Base-by-base conservation (phyloP, 139 green algal genomes). In the Asterochloris sp. region DNA sequence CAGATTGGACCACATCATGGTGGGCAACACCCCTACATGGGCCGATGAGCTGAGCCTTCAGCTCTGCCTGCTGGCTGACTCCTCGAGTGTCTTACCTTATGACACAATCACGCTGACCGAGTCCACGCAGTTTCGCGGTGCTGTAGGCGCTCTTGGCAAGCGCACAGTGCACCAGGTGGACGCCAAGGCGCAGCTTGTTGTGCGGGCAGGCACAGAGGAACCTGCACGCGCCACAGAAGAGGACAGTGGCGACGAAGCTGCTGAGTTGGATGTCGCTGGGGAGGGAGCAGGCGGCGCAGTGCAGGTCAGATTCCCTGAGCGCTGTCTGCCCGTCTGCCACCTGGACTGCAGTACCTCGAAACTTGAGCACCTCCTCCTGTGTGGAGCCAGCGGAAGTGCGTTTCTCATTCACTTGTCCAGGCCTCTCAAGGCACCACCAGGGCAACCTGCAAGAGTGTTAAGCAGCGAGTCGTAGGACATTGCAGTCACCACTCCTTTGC, bases 141-240 rank as follows among this genome's bases (percentile, higher is more conserved):
- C 16, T 74, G 61, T 85, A 83, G 95, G 95, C 14, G 93, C 89
- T 21, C 85, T 98, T 85, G 95, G 95, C 26, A 86, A 88, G 68
- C 89, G 95, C 67, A 98, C 95, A 13, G 90, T 89, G 54, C 94
- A 98, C 87, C 95, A 98, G 86, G 15, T 88, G 60, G 94, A 98
- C 73, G 79, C 93, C 60, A 95, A 96, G 85, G 93, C 92, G 62
- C 93, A 97, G 89, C 88, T 97, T 73, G 84, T 97, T 62, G 83
- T 92, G 14, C 19, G n/a, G 13, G 80, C 64, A 11, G 61, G 68
- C 2, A 16, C 23, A 69, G 23, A 61, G 11, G 27, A 73, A 71
- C 9, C 66, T 21, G 19, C 66, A 71, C 1, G 19, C 19, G 66
- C 66, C 66, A 10, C 66, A 28, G 62, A 62, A 23, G 62, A 73